Evolutionary conservation across 1,284 basidiomycete species (phyloP).

Genomic region (Exobasidium cylindrosporum): DNA sequence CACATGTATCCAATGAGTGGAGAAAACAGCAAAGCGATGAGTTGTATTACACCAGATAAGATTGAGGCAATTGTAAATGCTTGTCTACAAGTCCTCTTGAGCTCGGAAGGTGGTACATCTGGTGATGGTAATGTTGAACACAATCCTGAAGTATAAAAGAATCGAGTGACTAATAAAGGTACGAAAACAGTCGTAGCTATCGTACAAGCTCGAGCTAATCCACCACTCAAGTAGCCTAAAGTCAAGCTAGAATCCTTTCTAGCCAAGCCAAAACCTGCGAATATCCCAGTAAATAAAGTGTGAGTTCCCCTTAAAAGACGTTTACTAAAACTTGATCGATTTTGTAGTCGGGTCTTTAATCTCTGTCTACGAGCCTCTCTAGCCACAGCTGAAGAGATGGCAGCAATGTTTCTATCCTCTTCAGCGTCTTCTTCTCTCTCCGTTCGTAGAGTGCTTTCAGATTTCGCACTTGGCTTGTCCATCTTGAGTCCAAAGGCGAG

Average conservation of each 20-base stretch:
- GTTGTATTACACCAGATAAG: conserved; percentile 32
- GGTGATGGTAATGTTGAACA: conserved; percentile 33
- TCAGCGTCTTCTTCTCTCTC: background rate
- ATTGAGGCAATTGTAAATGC: conserved; percentile 36
- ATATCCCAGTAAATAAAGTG: background rate
- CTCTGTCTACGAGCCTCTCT: conserved; percentile 14
- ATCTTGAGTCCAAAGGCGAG: conserved; percentile 17
- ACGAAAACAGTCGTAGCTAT: conserved; percentile 43
- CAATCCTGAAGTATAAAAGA: conserved; percentile 34
- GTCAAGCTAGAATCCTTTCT: conserved; percentile 20
- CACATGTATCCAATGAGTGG: conserved; percentile 31
- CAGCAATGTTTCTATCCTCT: background rate
- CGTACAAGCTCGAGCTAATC: conserved; percentile 32
- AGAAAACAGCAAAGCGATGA: conserved; percentile 29
- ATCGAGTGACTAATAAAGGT: conserved; percentile 36
- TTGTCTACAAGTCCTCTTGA: conserved; percentile 33
- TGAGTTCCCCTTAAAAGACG: background rate
- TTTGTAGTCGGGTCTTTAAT: background rate
- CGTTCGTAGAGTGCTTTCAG: background rate
- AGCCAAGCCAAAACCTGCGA: conserved; percentile 16
- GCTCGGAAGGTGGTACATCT: conserved; percentile 27
- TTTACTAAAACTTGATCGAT: background rate
- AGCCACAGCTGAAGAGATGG: background rate
- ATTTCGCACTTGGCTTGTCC: background rate
- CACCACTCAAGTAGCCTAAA: conserved; percentile 38